Evolutionary conservation across 768 basidiomycete species (phyloP).

Genomic region (Glaciozyma martinii): DNA sequence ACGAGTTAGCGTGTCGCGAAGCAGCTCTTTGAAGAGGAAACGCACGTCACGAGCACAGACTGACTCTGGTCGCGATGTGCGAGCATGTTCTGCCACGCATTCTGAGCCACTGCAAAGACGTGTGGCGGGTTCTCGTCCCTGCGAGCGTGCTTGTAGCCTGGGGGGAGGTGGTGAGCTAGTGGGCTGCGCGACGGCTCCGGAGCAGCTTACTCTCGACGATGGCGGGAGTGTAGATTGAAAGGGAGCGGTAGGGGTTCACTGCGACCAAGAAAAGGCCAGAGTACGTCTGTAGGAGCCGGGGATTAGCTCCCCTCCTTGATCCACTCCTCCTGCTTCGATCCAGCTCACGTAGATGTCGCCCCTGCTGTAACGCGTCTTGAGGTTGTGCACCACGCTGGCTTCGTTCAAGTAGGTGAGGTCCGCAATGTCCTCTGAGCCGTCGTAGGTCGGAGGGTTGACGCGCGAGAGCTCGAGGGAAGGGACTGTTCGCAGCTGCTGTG

Average conservation of each 20-base stretch:
- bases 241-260: conserved; percentile 87
- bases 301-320: not conserved
- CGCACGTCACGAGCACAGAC: conserved; percentile 94
- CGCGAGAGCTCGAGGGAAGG: conserved; percentile 22
- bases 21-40: conserved; percentile 21
- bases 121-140: conserved; percentile 87
- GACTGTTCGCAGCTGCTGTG: conserved; percentile 10
- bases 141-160: conserved; percentile 68
- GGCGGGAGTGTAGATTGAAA: conserved; percentile 82
- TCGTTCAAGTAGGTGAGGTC: conserved; percentile 97
- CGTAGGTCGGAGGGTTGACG: conserved; percentile 51
- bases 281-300: conserved; percentile 55
- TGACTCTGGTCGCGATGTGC: conserved; percentile 87
- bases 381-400: conserved; percentile 97
- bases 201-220: conserved; percentile 59
- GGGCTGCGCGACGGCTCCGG: not conserved
- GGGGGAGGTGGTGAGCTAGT: not conserved
- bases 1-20: not conserved
- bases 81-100: conserved; percentile 97
- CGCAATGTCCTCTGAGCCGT: conserved; percentile 94
- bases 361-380: conserved; percentile 79
- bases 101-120: conserved; percentile 92
- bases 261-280: conserved; percentile 96
- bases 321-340: conserved; percentile 22
- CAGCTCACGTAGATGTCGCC: conserved; percentile 73